Conservation (phyloP, 495 filamentous ascomycete genomes). For the Lineolata rhizophorae region DNA sequence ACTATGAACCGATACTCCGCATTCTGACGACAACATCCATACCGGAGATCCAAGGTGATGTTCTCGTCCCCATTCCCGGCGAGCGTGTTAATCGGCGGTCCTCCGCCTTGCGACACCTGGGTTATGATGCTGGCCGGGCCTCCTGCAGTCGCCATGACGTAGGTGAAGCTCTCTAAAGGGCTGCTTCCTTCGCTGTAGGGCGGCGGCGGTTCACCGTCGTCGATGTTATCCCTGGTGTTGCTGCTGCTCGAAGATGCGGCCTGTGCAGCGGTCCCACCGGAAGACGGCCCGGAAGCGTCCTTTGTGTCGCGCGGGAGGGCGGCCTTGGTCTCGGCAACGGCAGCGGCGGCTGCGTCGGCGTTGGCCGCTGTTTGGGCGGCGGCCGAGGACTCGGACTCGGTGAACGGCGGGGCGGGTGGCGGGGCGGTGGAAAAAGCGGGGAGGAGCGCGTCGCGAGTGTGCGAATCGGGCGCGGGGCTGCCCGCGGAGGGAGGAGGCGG, state of each 20-base stretch:
- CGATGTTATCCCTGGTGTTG: constrained; percentile 48
- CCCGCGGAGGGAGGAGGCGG: constrained; percentile 15
- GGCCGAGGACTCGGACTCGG: constrained; percentile 16
- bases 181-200: constrained; percentile 89
- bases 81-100: constrained; percentile 64
- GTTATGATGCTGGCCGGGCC: constrained; percentile 96
- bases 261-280: no score
- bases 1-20: no score
- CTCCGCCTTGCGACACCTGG: constrained; percentile 82
- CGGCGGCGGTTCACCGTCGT: constrained; percentile 81
- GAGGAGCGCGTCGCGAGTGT: constrained; percentile 7
- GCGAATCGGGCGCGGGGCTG: constrained; percentile 22
- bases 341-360: constrained; percentile 18
- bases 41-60: constrained; percentile 87
- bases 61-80: constrained; percentile 88
- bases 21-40: no score
- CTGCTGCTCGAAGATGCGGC: constrained; percentile 22
- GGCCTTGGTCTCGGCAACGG: constrained; percentile 64
- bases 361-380: constrained; percentile 10
- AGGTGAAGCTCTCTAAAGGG: constrained; percentile 81
- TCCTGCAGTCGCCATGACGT: constrained; percentile 93
- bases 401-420: constrained; percentile 16
- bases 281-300: constrained; percentile 37
- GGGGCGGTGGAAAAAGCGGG: constrained; percentile 32
- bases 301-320: constrained; percentile 62